Base-by-base conservation (phyloP, 305 asterid genomes). In the Withania somnifera region DNA sequence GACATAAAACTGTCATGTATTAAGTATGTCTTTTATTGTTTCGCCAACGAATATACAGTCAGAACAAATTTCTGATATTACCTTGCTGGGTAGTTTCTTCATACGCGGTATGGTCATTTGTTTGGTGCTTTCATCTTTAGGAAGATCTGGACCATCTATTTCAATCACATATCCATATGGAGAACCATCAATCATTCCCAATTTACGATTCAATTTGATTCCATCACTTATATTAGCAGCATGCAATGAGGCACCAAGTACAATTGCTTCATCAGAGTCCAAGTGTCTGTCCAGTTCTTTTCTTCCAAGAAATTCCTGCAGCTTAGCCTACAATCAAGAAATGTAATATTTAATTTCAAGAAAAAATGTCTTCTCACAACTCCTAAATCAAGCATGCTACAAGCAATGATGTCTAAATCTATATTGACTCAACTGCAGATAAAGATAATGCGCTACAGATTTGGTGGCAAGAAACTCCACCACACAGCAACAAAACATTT, bases 191-290 rank as follows among this genome's bases (percentile, higher is more conserved):
- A 97, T 80, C 98, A 97, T 97, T 84, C 99, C 99, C 77, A 97
- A 92, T 91, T 94, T 94, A 83, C 99, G 99, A 84, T 97, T 97
- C 82, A 97, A 90, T 88, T 94, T 97, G 85, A 97, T 97, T 67
- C 99, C 99, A 84, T 97, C 99, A 87, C 99, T 97, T 88, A 97
- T 87, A 87, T 97, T 97, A 83, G 99, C 99, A 84, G 99, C 98
- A 88, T 91, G 97, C 81, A 97, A 87, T 26, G 99, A 93, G 87
- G 98, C 97, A 80, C 99, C 99, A 63, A 97, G 89, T 83, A 90
- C 98, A 86, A 86, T 92, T 79, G 99, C 99, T 89, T 97, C 99
- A 84, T 97, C 98, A 52, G 99, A 97, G 73, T 97, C 99, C 68
- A 97, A 92, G 88, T 97, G 99, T 85, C 85, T 97, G 91, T 93